Evolutionary conservation across 805 yeast species (phyloP).

Genomic region (Metschnikowia gelsemii): DNA sequence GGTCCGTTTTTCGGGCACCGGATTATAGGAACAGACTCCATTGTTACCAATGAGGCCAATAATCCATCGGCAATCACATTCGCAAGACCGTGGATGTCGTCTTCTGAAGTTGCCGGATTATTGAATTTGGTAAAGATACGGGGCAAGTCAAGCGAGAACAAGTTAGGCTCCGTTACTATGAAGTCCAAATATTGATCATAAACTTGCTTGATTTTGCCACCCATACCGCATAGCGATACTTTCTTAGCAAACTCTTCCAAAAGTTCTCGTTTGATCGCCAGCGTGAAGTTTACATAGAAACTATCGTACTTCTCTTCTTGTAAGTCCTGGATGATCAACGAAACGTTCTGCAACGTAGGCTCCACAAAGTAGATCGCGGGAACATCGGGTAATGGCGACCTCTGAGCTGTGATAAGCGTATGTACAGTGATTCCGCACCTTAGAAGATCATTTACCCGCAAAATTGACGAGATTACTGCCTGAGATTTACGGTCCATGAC

Average conservation of each 20-base stretch:
- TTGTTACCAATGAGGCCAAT: slow-evolving; percentile 74
- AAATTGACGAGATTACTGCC: slow-evolving; percentile 83
- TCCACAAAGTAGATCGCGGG: slow-evolving; percentile 91
- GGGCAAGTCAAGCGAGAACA: slow-evolving; percentile 74
- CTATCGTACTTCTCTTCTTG: slow-evolving; percentile 72
- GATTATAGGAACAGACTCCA: slow-evolving; percentile 81
- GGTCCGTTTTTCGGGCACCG: slow-evolving; percentile 93
- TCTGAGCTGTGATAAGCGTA: slow-evolving; percentile 62
- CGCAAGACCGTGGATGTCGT: slow-evolving; percentile 64
- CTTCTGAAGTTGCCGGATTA: slow-evolving; percentile 71
- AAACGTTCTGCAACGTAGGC: slow-evolving; percentile 78
- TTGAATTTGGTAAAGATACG: slow-evolving; percentile 68
- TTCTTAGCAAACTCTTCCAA: slow-evolving; percentile 86
- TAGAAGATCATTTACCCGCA: slow-evolving; percentile 86
- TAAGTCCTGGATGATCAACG: slow-evolving; percentile 68
- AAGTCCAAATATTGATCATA: slow-evolving; percentile 93
- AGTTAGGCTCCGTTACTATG: slow-evolving; percentile 87
- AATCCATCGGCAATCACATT: slow-evolving; percentile 75
- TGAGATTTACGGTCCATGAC: slow-evolving; percentile 80
- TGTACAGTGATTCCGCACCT: slow-evolving; percentile 92
- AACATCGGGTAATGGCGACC: slow-evolving; percentile 90
- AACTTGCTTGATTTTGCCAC: slow-evolving; percentile 77
- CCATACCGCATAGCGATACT: slow-evolving; percentile 70
- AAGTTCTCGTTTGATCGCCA: slow-evolving; percentile 70
- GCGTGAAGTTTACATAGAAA: slow-evolving; percentile 82